phyloP scores from a whole-genome alignment of 768 basidiomycete species.

The Cystofilobasidium capitatum region DNA sequence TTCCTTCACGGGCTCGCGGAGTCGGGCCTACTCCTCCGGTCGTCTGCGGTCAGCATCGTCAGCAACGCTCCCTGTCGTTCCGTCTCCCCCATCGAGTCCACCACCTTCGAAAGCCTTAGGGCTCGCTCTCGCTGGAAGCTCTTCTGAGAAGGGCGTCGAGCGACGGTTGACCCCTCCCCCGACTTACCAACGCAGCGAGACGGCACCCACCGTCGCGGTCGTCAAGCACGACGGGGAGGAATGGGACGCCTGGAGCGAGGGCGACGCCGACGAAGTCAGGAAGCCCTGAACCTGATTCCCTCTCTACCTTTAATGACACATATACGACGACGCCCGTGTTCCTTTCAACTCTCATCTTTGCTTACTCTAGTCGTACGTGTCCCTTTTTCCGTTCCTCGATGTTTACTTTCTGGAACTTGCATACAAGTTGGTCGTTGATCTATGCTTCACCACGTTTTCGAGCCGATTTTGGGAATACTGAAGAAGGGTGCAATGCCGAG shows the following conservation, averaged over 20 bases:
- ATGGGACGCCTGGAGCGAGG: conserved; percentile 2
- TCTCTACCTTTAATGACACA: too few relatives aligned
- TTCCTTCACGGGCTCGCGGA: background rate
- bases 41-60: background rate
- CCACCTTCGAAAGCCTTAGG: too few relatives aligned
- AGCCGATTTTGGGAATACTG: background rate
- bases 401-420: too few relatives aligned
- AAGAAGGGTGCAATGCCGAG: background rate
- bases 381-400: too few relatives aligned
- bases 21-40: background rate
- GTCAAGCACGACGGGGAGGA: conserved; percentile 4
- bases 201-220: background rate
- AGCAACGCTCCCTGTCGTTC: background rate
- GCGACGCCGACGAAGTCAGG: background rate
- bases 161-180: background rate
- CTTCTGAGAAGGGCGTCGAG: background rate
- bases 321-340: too few relatives aligned
- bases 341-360: too few relatives aligned
- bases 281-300: background rate
- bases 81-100: too few relatives aligned
- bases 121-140: background rate
- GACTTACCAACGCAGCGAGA: background rate
- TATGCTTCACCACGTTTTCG: too few relatives aligned
- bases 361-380: too few relatives aligned
- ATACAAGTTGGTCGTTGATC: too few relatives aligned